Evolutionary conservation across 768 basidiomycete species (phyloP).

Genomic region (Mycena olivaceomarginata): DNA sequence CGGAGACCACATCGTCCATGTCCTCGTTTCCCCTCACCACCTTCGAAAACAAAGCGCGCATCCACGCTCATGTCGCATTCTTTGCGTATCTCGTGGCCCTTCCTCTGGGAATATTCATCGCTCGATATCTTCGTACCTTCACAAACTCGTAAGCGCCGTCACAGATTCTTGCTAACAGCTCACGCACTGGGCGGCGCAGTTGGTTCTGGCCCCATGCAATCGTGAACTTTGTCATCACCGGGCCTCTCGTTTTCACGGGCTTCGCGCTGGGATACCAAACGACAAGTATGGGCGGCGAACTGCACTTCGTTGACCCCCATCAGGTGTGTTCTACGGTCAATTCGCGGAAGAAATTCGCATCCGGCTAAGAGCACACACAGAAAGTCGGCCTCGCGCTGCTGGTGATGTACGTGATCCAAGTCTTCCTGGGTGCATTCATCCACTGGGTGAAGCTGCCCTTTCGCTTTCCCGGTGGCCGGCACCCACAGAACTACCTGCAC

Average conservation of each 20-base stretch:
- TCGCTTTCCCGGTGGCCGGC: slow-evolving; percentile 52
- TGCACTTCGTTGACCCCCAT: slow-evolving; percentile 54
- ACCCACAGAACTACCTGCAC: slow-evolving; percentile 48
- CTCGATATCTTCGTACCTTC: slow-evolving; percentile 59
- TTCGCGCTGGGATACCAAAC: slow-evolving; percentile 52
- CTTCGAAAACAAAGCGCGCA: slow-evolving; percentile 43
- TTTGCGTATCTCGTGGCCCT: slow-evolving; percentile 60
- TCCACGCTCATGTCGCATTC: slow-evolving; percentile 58
- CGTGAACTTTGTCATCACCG: slow-evolving; percentile 56
- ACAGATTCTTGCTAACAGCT: neutral
- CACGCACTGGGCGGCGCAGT: slow-evolving; percentile 5
- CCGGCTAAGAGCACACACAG: slow-evolving; percentile 37
- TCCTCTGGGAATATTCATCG: slow-evolving; percentile 60
- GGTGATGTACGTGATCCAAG: slow-evolving; percentile 61
- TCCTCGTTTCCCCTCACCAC: slow-evolving; percentile 7
- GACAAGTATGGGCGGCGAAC: slow-evolving; percentile 30
- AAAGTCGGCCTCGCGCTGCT: slow-evolving; percentile 58
- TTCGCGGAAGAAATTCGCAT: neutral
- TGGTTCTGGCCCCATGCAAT: slow-evolving; percentile 57
- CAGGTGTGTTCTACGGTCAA: slow-evolving; percentile 40
- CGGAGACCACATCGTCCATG: neutral
- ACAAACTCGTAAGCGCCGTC: slow-evolving; percentile 43
- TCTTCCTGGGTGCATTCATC: slow-evolving; percentile 58
- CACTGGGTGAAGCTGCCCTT: slow-evolving; percentile 58
- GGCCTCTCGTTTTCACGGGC: slow-evolving; percentile 58